Evolutionary conservation across 495 filamentous ascomycete genomes (phyloP), one percentile per base, ranked within the genome.

Genomic region (Podospora conica): DNA sequence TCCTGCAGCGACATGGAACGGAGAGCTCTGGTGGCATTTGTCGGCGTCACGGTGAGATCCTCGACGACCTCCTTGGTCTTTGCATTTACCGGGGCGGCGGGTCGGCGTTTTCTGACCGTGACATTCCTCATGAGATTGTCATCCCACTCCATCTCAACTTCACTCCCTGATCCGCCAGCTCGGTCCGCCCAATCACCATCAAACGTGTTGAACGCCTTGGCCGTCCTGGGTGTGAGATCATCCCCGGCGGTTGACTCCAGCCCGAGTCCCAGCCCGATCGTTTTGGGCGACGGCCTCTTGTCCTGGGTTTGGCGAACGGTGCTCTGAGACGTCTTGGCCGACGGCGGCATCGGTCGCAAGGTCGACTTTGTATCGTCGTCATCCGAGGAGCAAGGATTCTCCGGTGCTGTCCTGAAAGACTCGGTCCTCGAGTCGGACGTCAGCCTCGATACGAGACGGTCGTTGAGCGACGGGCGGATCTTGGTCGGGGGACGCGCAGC

Each of bases 391-490:
- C 83, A 79, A 10, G 79, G 84, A 40, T 80, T 75, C 73, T 93
- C 90, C 23, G 77, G 81, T 12, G 90, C 90, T 0, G 90, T 93
- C 65, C 80, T 86, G 69, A 91, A 93, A 3, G 90, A 92, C 28
- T 91, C 87, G 22, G 86, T 81, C 20, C 87, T 84, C 55, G 88
- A 85, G 9, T 82, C 81, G 15, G 80, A 80, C 48, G 78, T 78
- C 22, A 82, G 72, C 61, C 77, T 80, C 21, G 78, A 85, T 11
- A 77, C 75, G 18, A 76, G 77, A 31, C 83, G 79, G 67, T 81
- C 78, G 60, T 61, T 71, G 7, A 78, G 15, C 23, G 61, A 59
- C 25, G 81, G 82, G 8, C 81, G 79, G 21, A 77, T 71, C 63
- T 76, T 79, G 31, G 75, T 68, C 53, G 25, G 2, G 3, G 68